Evolutionary conservation across 2,329 filamentous ascomycete genomes (phyloP), one percentile per base, ranked within the genome.

Genomic region (Domatiomyces catenatus): DNA sequence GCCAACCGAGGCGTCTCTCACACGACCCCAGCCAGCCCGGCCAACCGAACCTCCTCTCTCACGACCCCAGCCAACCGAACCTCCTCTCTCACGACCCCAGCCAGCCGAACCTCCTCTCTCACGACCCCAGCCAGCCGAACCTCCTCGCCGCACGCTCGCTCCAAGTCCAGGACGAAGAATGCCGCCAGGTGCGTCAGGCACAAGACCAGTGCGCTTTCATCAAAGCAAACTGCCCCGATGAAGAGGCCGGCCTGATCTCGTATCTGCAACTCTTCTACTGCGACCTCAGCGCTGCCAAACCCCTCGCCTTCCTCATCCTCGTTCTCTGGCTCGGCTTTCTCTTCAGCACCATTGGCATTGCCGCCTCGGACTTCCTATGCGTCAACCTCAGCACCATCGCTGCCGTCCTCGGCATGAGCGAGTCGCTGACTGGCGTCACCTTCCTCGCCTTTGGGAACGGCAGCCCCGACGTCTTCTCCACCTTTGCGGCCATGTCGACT

Each of bases 311-410:
- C 62, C 64, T 73, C 19, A 71, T 94, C 43, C 72, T 98, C 45
- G 76, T 86, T 15, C 60, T 81, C 53, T 98, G 92, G 92, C 77
- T 95, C 5, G 84, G 79, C 39, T 71, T 96, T 50, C 79, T 98
- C 6, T 98, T 98, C 69, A 90, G 85, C 59, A 96, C 92, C 12
- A 95, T 98, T 57, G 92, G 92, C 53, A 95, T 98, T 56, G 92
- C 92, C 12, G 92, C 92, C 19, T 95, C 88, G 67, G 92, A 98
- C 69, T 98, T 98, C 72, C 92, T 98, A 69, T 96, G 89, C 68
- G 80, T 96, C 69, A 94, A 98, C 63, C 75, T 98, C 32, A 92
- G 86, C 66, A 96, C 92, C 10, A 92, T 98, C 60, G 83, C 92
- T 19, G 83, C 76, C 51, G 80, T 95, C 48, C 74, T 96, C 24